Percentiles rank a stretch among this genome's conserved stretches.
Evolutionary conservation across 768 basidiomycete genomes (phyloP).

Genomic region (Russula virescens): DNA sequence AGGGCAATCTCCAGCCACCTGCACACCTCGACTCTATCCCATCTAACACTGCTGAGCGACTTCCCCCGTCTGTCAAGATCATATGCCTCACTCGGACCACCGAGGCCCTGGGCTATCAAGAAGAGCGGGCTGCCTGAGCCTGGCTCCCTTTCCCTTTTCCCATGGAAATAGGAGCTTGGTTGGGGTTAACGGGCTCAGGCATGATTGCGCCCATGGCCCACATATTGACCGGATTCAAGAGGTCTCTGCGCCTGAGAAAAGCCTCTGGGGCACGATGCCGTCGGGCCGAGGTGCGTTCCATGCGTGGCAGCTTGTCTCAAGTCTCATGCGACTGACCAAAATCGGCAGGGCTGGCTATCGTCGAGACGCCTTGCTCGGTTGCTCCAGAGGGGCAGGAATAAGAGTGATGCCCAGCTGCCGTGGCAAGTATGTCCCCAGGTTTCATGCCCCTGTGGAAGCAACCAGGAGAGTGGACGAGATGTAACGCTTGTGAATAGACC

Average conservation of each 20-base stretch:
- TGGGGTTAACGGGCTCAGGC: constrained; percentile 92
- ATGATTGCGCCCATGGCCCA: constrained; percentile 97
- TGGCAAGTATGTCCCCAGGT: constrained; percentile 99
- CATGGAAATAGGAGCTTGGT: constrained; percentile 96
- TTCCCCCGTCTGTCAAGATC: constrained; percentile 66
- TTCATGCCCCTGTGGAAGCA: constrained; percentile 99
- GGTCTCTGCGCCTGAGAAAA: no score
- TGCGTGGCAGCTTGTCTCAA: constrained; percentile 83
- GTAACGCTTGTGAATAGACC: no score
- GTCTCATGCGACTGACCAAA: constrained; percentile 96
- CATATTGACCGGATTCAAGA: no score
- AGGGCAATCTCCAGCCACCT: constrained; percentile 70
- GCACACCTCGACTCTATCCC: constrained; percentile 79
- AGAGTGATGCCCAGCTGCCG: constrained; percentile 94
- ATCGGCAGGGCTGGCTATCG: constrained; percentile 96
- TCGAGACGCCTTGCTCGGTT: constrained; percentile 94
- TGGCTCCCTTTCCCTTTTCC: constrained; percentile 79
- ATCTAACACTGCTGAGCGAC: constrained; percentile 78
- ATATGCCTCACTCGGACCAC: constrained; percentile 84
- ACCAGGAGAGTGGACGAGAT: constrained; percentile 87
- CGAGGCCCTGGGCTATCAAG: constrained; percentile 86
- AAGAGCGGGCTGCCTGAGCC: no score
- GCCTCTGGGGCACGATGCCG: no score
- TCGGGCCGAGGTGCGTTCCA: no score
- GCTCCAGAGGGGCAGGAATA: constrained; percentile 75